A percentile compares a stretch with the other conserved stretches of the same genome.
Evolutionary conservation across 1,284 basidiomycete genomes (phyloP).

Genomic region (Phlebopus sp.): DNA sequence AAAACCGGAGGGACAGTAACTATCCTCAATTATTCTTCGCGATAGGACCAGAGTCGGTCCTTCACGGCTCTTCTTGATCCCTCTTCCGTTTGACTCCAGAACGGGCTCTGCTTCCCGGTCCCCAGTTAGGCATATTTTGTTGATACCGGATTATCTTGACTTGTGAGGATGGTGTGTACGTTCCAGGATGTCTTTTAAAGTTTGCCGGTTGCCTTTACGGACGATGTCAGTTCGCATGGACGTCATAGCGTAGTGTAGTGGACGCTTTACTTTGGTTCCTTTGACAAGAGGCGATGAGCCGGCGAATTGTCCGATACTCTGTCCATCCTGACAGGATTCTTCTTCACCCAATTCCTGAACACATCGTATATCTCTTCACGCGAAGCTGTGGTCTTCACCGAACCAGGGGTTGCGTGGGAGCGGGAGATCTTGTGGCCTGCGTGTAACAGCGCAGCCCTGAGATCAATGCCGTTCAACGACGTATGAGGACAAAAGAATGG

Average conservation of each 20-base stretch:
- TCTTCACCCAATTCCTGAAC: constrained; percentile 80
- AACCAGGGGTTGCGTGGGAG: constrained; percentile 87
- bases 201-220: constrained; percentile 60
- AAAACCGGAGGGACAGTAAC: no score
- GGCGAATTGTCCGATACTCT: constrained; percentile 75
- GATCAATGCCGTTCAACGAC: neutral
- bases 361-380: constrained; percentile 78
- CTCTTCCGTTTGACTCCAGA: constrained; percentile 49
- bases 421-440: constrained; percentile 84
- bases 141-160: constrained; percentile 89
- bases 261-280: constrained; percentile 58
- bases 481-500: neutral
- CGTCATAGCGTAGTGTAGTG: neutral
- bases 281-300: constrained; percentile 59
- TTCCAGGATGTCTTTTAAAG: constrained; percentile 70
- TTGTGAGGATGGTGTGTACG: constrained; percentile 55
- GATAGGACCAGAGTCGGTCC: neutral
- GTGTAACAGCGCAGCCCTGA: constrained; percentile 83
- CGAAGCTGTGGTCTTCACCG: constrained; percentile 87
- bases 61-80: constrained; percentile 33
- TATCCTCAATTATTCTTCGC: neutral
- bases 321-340: constrained; percentile 80
- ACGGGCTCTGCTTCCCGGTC: constrained; percentile 68
- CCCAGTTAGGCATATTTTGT: constrained; percentile 93
- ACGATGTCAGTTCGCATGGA: constrained; percentile 8